Base-by-base conservation (phyloP, 495 filamentous ascomycete genomes). In the Oleoguttula mirabilis region DNA sequence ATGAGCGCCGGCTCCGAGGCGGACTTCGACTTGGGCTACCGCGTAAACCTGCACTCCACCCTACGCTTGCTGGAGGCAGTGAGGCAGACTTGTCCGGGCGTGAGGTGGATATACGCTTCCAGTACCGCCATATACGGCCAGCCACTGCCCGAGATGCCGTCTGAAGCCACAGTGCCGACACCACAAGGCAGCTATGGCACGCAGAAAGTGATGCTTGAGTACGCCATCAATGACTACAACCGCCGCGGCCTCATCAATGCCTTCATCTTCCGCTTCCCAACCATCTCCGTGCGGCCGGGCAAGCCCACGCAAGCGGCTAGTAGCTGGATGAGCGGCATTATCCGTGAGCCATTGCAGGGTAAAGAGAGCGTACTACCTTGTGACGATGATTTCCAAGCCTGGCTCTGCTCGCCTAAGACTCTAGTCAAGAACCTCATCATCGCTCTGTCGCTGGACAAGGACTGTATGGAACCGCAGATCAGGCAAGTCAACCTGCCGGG, bases 1-100 rank as follows among this genome's bases (percentile, higher is more conserved):
- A 88, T 88, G 84, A 84, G 79, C 25, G 72, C 76, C 16, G 80
- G 78, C 33, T 68, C 76, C 14, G 84, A 92, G 56, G 76, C 76
- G 19, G 70, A 88, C 57, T 77, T 82, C 52, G 80, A 84, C 33
- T 66, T 83, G 11, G 82, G 80, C 2, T 67, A 84, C 39, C 59
- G 59, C 30, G 81, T 86, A 38, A 92, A 92, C 58, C 66, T 92
- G 24, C 73, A 86, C 59, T 70, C 78, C n/a, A 76, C 75, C 2
- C 66, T 76, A 12, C 61, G 63, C 21, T 65, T 88, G 32, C 64
- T 86, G 21, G 72, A 84, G 36, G 60, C 65, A 21, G 66, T 86
- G 4, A 71, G 75, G 20, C 51, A 52, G 4, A 66, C 65, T 21
- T 70, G 67, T 46, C 76, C 74, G 0, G 77, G 78, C 6, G 69